A percentile compares a stretch with the other conserved stretches of the same genome.
phyloP scores from a whole-genome alignment of 1,284 basidiomycete species.

The Chiua sp. region DNA sequence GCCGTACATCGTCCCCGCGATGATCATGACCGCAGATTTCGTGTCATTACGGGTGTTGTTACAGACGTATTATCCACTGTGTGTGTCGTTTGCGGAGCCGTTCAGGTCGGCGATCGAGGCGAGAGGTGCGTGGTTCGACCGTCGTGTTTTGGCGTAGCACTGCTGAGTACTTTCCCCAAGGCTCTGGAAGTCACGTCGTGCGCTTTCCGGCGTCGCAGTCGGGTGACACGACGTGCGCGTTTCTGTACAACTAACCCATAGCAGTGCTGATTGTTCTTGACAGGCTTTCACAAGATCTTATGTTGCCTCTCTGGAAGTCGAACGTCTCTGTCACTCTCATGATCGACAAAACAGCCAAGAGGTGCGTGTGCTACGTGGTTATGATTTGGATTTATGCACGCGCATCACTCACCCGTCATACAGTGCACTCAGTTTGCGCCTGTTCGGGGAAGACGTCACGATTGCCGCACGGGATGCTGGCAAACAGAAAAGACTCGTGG shows the following conservation, averaged over 20 bases:
- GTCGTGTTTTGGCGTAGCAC: background rate
- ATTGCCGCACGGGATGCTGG: conserved; percentile 49
- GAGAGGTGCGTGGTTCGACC: conserved; percentile 45
- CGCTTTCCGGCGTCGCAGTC: conserved; percentile 63
- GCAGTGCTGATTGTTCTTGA: conserved; percentile 8
- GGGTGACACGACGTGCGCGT: conserved; percentile 59
- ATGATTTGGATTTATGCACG: background rate
- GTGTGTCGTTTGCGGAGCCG: conserved; percentile 62
- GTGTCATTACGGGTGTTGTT: conserved; percentile 71
- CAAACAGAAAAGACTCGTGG: conserved; percentile 30
- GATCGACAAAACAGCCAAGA: conserved; percentile 95
- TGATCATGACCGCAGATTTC: conserved; percentile 68
- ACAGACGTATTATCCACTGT: conserved; percentile 80
- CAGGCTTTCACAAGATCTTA: conserved; percentile 72
- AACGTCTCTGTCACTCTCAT: conserved; percentile 85
- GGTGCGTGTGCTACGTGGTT: conserved; percentile 55
- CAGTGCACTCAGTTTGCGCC: conserved; percentile 77
- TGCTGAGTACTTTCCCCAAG: conserved; percentile 40
- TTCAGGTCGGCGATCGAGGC: conserved; percentile 57
- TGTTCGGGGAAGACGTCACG: conserved; percentile 82
- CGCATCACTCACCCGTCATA: background rate
- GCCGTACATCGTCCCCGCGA: conserved; percentile 72
- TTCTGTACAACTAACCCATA: background rate
- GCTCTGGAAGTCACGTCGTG: conserved; percentile 75
- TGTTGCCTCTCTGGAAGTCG: conserved; percentile 92